Evolutionary conservation across 179 eudicot species (phyloP), one percentile per base, ranked within the genome.

Genomic region (Silene noctiflora): DNA sequence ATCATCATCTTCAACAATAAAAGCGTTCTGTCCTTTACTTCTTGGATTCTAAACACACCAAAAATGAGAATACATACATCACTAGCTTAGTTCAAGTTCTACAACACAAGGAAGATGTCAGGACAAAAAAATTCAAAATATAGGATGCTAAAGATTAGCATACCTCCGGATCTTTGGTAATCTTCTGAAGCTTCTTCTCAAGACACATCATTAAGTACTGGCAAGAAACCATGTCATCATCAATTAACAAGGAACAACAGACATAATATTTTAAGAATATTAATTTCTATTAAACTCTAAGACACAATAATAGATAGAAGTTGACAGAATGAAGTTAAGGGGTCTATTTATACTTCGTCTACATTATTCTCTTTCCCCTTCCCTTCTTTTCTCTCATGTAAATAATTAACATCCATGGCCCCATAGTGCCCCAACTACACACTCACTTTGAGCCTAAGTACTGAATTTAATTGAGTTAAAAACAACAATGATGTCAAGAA

Each of bases 201-300:
- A 94, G 88, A 73, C 89, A 81, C 72, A 83, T 21, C 74, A 75
- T 67, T 56, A 94, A 65, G 72, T 82, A 80, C 98, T 94, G 91
- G 73, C 71, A 66, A 77, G 65, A 21, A 75, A 58, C 70, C 76
- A 75, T 68, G 33, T 16, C 48, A 56, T 56, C 68, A 24, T 42
- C 51, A 78, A 69, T 27, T 82, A 66, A 67, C 46, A 9, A 78
- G 48, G 55, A 68, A 20, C 17, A 35, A 66, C 51, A 48, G 20
- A 80, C 62, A 55, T 6, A 22, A 33, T 29, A 33, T 72, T 9
- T 24, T 48, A 53, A 1, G 42, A 8, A 58, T 56, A 21, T 19
- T 3, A 42, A 10, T 22, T 5, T 39, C 21, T 66, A 17, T 19
- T 21, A 20, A 68, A 20, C 9, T 68, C 72, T 11, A 68, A 42